Evolutionary conservation across 108 stramenopile genomes (phyloP).

Genomic region (Discostella stelligeroides): DNA sequence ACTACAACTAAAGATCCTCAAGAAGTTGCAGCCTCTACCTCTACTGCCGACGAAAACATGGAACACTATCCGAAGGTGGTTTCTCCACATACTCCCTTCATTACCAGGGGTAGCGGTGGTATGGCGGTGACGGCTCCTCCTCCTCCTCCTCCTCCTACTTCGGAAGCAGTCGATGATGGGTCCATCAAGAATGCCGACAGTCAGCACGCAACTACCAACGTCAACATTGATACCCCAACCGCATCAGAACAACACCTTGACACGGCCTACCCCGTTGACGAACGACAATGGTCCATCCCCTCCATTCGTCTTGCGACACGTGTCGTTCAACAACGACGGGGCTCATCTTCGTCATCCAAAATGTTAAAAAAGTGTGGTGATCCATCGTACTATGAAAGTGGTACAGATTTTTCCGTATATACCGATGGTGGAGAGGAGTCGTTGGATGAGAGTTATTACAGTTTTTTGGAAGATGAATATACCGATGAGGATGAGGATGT

Average conservation of each 20-base stretch:
- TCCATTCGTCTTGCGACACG: slow-evolving; percentile 53
- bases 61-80: background rate
- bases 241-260: slow-evolving; percentile 10
- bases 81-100: background rate
- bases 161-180: slow-evolving; percentile 1
- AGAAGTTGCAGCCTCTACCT: background rate
- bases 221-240: background rate
- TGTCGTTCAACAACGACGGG: background rate
- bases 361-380: background rate
- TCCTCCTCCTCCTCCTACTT: background rate
- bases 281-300: slow-evolving; percentile 52
- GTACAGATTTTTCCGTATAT: background rate
- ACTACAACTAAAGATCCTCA: background rate
- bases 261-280: slow-evolving; percentile 36
- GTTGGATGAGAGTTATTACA: slow-evolving; percentile 12
- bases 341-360: background rate
- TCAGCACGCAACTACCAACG: background rate
- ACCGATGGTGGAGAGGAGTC: slow-evolving; percentile 2
- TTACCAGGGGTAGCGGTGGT: background rate
- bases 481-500: slow-evolving; percentile 1
- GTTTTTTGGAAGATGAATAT: slow-evolving; percentile 17
- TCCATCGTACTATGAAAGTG: background rate
- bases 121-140: background rate
- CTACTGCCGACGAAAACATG: background rate
- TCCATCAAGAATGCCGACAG: slow-evolving; percentile 25